These are phyloP conservation scores for Xylaria sp. DNA, from an alignment of 2,329 filamentous ascomycete species.

Conservation along the genomic window DNA sequence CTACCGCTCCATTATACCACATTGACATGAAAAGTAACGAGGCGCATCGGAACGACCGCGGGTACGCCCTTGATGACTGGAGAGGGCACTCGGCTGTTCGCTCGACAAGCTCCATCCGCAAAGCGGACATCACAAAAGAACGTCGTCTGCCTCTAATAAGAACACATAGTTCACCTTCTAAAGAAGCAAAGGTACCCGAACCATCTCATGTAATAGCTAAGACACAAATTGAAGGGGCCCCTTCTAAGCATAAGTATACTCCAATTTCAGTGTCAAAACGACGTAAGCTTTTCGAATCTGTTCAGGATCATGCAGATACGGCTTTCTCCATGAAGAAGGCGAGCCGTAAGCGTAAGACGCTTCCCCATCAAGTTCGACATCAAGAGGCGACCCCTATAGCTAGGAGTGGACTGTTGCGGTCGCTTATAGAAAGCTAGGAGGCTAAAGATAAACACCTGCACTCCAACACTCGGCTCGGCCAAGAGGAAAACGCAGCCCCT, in stretches of 20 bases:
- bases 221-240: neutral
- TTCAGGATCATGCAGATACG: constrained; percentile 9
- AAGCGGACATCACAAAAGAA: constrained; percentile 2
- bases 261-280: constrained; percentile 25
- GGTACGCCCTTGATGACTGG: constrained; percentile 8
- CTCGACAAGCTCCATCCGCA: constrained; percentile 13
- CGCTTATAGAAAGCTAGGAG: constrained; percentile 25
- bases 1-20: constrained; percentile 41
- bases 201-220: neutral
- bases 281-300: constrained; percentile 21
- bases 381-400: constrained; percentile 1
- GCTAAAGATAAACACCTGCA: constrained; percentile 16
- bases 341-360: neutral
- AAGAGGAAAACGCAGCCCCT: constrained; percentile 1
- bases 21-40: constrained; percentile 37
- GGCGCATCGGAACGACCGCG: constrained; percentile 25
- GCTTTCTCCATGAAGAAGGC: neutral
- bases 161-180: neutral
- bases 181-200: neutral
- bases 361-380: constrained; percentile 4
- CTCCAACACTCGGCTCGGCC: constrained; percentile 13
- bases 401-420: constrained; percentile 17
- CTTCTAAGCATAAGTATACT: neutral
- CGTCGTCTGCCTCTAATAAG: neutral
- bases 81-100: constrained; percentile 9